phyloP scores from a whole-genome alignment of 2,329 filamentous ascomycete genomes.

The Aspergillus tubingensis region DNA sequence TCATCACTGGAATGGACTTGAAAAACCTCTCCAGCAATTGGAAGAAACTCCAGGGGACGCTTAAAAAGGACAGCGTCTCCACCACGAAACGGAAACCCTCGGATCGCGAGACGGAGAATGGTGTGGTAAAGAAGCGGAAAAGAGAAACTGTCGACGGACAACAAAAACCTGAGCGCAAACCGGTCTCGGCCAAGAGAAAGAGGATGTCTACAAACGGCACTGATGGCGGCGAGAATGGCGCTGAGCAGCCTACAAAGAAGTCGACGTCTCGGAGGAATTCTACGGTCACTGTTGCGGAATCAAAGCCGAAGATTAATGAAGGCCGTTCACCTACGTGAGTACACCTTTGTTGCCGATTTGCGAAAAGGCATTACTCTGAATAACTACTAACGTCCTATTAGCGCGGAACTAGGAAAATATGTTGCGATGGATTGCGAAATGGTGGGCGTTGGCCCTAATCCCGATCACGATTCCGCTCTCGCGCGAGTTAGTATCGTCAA shows the following conservation, averaged over 20 bases:
- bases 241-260: slow-evolving; percentile 61
- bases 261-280: slow-evolving; percentile 65
- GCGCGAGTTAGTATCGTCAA: slow-evolving; percentile 90
- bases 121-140: slow-evolving; percentile 37
- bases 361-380: not conserved
- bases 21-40: slow-evolving; percentile 52
- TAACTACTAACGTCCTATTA: slow-evolving; percentile 38
- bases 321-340: slow-evolving; percentile 55
- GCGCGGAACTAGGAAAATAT: slow-evolving; percentile 79
- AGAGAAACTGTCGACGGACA: slow-evolving; percentile 22
- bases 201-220: slow-evolving; percentile 33
- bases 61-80: slow-evolving; percentile 37
- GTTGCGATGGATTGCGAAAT: slow-evolving; percentile 96
- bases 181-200: slow-evolving; percentile 29
- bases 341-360: slow-evolving; percentile 16
- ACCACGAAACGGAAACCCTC: slow-evolving; percentile 37
- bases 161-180: slow-evolving; percentile 26
- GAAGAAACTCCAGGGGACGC: slow-evolving; percentile 52
- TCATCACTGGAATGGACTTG: slow-evolving; percentile 42
- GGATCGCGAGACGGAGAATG: slow-evolving; percentile 34
- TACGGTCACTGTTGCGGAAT: slow-evolving; percentile 51
- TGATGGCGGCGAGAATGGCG: slow-evolving; percentile 52
- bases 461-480: slow-evolving; percentile 70
- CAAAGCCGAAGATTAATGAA: slow-evolving; percentile 60
- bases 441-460: slow-evolving; percentile 74